phyloP scores from a whole-genome alignment of 2,329 filamentous ascomycete genomes.

The Fusarium torreyae region DNA sequence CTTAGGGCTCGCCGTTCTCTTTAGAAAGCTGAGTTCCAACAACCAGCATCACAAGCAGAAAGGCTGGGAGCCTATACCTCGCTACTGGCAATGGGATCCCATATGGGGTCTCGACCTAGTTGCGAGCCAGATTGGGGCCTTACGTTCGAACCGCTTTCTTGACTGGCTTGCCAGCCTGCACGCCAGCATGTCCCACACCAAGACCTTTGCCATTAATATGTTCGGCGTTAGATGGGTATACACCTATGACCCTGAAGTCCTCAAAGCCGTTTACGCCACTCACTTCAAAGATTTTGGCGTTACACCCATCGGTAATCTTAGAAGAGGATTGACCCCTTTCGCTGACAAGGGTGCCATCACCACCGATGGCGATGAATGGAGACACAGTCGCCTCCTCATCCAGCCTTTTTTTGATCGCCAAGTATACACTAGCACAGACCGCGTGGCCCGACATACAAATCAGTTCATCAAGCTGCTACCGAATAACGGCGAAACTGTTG shows the following conservation, averaged over 20 bases:
- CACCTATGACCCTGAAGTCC: background rate
- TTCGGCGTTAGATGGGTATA: slow-evolving; percentile 6
- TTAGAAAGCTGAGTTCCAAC: background rate
- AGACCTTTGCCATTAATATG: slow-evolving; percentile 4
- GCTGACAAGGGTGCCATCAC: slow-evolving; percentile 10
- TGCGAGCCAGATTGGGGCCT: background rate
- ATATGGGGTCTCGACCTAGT: background rate
- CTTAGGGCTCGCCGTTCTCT: background rate
- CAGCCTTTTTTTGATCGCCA: slow-evolving; percentile 14
- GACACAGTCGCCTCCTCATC: background rate
- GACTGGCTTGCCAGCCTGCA: slow-evolving; percentile 5
- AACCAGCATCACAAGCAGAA: fast-evolving
- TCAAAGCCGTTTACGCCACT: slow-evolving; percentile 4
- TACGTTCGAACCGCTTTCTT: background rate
- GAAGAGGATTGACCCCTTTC: background rate
- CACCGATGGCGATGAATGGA: slow-evolving; percentile 10
- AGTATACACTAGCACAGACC: slow-evolving; percentile 7
- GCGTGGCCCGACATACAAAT: slow-evolving; percentile 3
- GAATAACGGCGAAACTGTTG: background rate
- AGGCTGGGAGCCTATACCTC: background rate
- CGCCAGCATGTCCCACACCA: slow-evolving; percentile 4
- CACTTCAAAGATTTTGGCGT: slow-evolving; percentile 10
- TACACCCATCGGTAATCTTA: background rate
- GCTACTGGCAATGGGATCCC: slow-evolving; percentile 7
- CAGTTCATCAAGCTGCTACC: background rate